phyloP scores from a whole-genome alignment of 805 yeast genomes.

The Yarrowia phangngaensis region DNA sequence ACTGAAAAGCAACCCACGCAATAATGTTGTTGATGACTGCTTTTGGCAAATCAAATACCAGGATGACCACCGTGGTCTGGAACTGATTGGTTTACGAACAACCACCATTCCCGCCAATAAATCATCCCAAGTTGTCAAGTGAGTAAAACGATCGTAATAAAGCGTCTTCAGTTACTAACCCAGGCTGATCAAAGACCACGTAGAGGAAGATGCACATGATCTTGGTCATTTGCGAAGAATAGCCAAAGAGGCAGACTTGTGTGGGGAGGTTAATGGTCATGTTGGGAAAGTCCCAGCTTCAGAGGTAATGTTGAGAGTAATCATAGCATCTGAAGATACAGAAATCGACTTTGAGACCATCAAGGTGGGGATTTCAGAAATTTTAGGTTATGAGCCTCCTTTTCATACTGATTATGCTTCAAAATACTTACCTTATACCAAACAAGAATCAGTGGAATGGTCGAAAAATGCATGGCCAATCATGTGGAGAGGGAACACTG shows the following conservation, averaged over 20 bases:
- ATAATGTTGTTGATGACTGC: slow-evolving; percentile 29
- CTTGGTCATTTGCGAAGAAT: slow-evolving; percentile 41
- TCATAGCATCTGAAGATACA: slow-evolving; percentile 15
- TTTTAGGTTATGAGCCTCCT: slow-evolving; percentile 6
- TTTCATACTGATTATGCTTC: slow-evolving; percentile 47
- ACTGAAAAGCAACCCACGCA: slow-evolving; percentile 26
- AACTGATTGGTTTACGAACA: slow-evolving; percentile 35
- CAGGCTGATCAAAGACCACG: slow-evolving; percentile 34
- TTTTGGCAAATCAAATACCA: slow-evolving; percentile 32
- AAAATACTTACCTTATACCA: slow-evolving; percentile 59
- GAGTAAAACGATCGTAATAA: slow-evolving; percentile 20
- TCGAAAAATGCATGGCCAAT: slow-evolving; percentile 70
- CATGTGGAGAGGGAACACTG: slow-evolving; percentile 89
- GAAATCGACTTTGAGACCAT: slow-evolving; percentile 11
- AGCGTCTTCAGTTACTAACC: background rate
- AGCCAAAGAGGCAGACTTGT: slow-evolving; percentile 31
- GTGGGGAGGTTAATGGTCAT: background rate
- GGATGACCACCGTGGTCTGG: slow-evolving; percentile 33
- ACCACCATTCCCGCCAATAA: slow-evolving; percentile 37
- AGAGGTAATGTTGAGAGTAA: slow-evolving; percentile 11
- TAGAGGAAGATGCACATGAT: slow-evolving; percentile 38
- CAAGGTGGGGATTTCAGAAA: slow-evolving; percentile 2
- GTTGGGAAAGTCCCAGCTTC: background rate
- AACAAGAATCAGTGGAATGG: slow-evolving; percentile 66
- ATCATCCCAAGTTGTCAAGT: slow-evolving; percentile 35